Evolutionary conservation across 2,329 filamentous ascomycete species (phyloP), one percentile per base, ranked within the genome.

Genomic region (Colletotrichum filicis): DNA sequence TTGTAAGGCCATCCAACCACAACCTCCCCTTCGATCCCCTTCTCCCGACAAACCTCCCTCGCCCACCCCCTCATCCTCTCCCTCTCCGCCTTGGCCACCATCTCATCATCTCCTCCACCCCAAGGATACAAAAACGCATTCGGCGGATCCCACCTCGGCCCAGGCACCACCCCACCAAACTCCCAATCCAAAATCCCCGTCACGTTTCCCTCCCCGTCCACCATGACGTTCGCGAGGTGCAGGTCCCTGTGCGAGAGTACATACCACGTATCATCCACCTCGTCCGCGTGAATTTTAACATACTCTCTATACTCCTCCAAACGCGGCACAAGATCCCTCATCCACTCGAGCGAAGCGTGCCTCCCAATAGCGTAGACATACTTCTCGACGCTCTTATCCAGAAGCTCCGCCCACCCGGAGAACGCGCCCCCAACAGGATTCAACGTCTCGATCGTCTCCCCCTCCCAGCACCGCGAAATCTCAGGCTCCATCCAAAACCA

Each of bases 161-260:
- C 66, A 1, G 66, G 66, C 57, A 68, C 66, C 6, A 68, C 66
- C 6, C 64, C 64, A 3, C 37, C 64, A 35, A 66, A 85, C 68
- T 87, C 83, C 83, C 84, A 87, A 71, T 86, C 84, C 5, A 86
- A 58, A 0, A 86, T 60, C 9, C 75, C 84, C 1, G 82, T 83
- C 5, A 49, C 42, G 16, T 7, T n/a, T 19, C 42, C 42, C 6
- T 49, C 42, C 42, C 6, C 16, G 7, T 49, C 42, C 19, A 49
- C 42, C 42, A 49, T 49, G 16, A 49, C 42, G 8, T 49, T 49
- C 6, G 42, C 42, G 2, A 49, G 42, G 3, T 49, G 42, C 42
- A 49, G 19, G 42, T 49, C 42, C 42, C 42, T 19, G 42, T 49
- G 42, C 42, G 42, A 19, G 42, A 46, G 42, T 4, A 49, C 42